These are phyloP conservation scores for Paecilomyces variotii DNA, from an alignment of 2,329 filamentous ascomycete species.

Conservation along the genomic window DNA sequence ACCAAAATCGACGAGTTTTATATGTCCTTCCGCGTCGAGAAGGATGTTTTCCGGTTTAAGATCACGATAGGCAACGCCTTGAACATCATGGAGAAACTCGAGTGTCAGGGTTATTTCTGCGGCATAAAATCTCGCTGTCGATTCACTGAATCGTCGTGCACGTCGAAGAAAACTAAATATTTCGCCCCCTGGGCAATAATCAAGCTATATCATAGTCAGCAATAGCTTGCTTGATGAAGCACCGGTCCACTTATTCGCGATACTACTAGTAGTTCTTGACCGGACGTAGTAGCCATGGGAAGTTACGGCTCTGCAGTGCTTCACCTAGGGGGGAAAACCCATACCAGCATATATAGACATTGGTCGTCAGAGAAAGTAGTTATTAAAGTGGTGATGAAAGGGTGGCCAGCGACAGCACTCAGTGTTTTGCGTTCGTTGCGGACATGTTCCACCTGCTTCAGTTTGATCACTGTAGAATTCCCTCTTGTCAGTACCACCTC, in stretches of 20 bases:
- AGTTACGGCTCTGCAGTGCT: neutral
- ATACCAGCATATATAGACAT: slow-evolving; percentile 47
- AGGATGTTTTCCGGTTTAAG: slow-evolving; percentile 62
- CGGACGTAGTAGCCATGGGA: neutral
- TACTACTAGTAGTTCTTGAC: neutral
- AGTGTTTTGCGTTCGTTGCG: slow-evolving; percentile 59
- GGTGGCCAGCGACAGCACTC: slow-evolving; percentile 54
- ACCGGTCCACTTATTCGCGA: neutral
- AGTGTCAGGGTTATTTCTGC: slow-evolving; percentile 59
- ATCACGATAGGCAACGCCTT: slow-evolving; percentile 59
- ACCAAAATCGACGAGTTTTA: slow-evolving; percentile 61
- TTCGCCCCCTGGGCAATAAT: slow-evolving; percentile 61
- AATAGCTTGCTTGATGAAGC: neutral
- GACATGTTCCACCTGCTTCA: slow-evolving; percentile 63
- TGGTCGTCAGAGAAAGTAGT: slow-evolving; percentile 58
- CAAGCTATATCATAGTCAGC: slow-evolving; percentile 39
- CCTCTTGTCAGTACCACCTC: neutral
- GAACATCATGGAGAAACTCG: slow-evolving; percentile 55
- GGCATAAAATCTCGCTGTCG: slow-evolving; percentile 57
- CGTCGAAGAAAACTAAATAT: slow-evolving; percentile 58
- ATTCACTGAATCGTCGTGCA: slow-evolving; percentile 54
- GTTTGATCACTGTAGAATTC: slow-evolving; percentile 41
- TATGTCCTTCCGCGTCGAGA: slow-evolving; percentile 56
- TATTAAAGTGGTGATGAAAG: slow-evolving; percentile 58
- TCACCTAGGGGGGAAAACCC: slow-evolving; percentile 4